Evolutionary conservation across 2,329 filamentous ascomycete species (phyloP).

Genomic region (Epichloe gansuensis): DNA sequence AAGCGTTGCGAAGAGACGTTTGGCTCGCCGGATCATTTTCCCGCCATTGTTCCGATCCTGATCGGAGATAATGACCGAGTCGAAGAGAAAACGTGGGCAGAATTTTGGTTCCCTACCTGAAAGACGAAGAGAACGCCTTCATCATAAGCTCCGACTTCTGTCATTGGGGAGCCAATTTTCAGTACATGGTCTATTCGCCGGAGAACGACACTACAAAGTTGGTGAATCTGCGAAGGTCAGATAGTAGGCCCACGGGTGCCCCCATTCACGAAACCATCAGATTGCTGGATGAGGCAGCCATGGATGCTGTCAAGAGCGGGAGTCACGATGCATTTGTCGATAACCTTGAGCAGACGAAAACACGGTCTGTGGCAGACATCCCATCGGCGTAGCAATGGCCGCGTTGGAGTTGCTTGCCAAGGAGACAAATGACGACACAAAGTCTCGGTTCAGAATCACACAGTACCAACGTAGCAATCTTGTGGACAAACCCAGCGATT

Average conservation of each 20-base stretch:
- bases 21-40: conserved; percentile 42
- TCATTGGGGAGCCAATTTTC: conserved; percentile 80
- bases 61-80: conserved; percentile 57
- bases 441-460: conserved; percentile 61
- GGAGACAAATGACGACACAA: conserved; percentile 25
- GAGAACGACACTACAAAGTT: conserved; percentile 27
- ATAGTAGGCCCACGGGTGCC: conserved; percentile 23
- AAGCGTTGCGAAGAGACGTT: conserved; percentile 51
- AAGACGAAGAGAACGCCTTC: conserved; percentile 65
- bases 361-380: conserved; percentile 88
- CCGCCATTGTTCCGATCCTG: conserved; percentile 73
- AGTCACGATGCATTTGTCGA: conserved; percentile 57
- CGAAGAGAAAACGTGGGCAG: conserved; percentile 58
- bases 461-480: conserved; percentile 79
- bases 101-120: conserved; percentile 66
- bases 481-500: conserved; percentile 54
- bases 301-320: conserved; percentile 73
- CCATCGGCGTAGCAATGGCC: conserved; percentile 87
- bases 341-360: conserved; percentile 65
- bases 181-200: conserved; percentile 62
- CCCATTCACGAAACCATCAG: conserved; percentile 78
- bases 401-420: conserved; percentile 56
- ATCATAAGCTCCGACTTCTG: conserved; percentile 93
- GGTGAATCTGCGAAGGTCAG: conserved; percentile 23
- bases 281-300: conserved; percentile 66